phyloP scores from a whole-genome alignment of 352 stramenopile species.

The Phytophthora fragariae region DNA sequence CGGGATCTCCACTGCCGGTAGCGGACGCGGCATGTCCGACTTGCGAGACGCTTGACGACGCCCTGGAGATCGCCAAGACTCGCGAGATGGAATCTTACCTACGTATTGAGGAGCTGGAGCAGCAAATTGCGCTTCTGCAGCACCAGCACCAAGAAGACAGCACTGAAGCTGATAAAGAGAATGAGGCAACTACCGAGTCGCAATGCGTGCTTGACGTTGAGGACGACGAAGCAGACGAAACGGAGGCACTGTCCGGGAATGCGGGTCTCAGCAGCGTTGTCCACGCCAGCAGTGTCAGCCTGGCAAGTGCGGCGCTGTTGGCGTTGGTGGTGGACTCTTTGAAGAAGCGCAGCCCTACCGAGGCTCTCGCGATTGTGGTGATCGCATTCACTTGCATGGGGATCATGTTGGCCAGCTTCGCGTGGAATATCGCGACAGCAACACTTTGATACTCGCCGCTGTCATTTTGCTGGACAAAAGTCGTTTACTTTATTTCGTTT shows the following conservation, averaged over 20 bases:
- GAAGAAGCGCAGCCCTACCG: slow-evolving; percentile 37
- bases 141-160: slow-evolving; percentile 16
- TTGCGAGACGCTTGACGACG: slow-evolving; percentile 43
- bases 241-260: slow-evolving; percentile 19
- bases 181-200: slow-evolving; percentile 2
- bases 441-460: slow-evolving; percentile 19
- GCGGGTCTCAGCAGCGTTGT: slow-evolving; percentile 11
- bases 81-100: slow-evolving; percentile 38
- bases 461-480: slow-evolving; percentile 18
- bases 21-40: slow-evolving; percentile 33
- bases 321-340: slow-evolving; percentile 33
- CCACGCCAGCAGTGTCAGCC: slow-evolving; percentile 26
- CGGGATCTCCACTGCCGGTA: slow-evolving; percentile 25
- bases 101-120: slow-evolving; percentile 50
- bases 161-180: slow-evolving; percentile 6
- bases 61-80: slow-evolving; percentile 38
- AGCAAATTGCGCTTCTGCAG: slow-evolving; percentile 27
- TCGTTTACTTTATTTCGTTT: slow-evolving; percentile 35
- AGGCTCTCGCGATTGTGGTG: slow-evolving; percentile 37
- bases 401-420: slow-evolving; percentile 39
- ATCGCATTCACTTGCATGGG: slow-evolving; percentile 28
- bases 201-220: slow-evolving; percentile 34
- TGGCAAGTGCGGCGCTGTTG: slow-evolving; percentile 40
- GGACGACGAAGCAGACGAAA: slow-evolving; percentile 38
- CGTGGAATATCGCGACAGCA: slow-evolving; percentile 41